Evolutionary conservation across 768 basidiomycete genomes (phyloP).

Genomic region (Lactarius sp.): DNA sequence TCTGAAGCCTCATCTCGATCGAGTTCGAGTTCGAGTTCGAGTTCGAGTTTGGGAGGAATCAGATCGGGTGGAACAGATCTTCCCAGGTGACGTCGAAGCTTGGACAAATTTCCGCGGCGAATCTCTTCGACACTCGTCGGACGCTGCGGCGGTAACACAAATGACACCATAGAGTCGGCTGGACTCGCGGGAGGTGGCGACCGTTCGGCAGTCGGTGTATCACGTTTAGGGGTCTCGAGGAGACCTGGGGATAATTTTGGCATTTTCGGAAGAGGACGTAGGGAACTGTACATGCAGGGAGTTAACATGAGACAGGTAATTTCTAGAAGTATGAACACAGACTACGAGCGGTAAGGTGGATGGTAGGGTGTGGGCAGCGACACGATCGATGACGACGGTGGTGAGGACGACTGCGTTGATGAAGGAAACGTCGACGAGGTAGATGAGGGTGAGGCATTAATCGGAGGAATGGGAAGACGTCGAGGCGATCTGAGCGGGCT

Average conservation of each 20-base stretch:
- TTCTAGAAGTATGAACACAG: background rate
- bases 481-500: background rate
- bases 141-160: constrained; percentile 1
- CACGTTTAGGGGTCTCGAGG: background rate
- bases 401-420: background rate
- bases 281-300: background rate
- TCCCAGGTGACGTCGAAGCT: constrained; percentile 35
- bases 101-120: constrained; percentile 21
- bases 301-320: background rate
- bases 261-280: constrained; percentile 17
- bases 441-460: background rate
- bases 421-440: background rate
- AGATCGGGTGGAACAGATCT: constrained; percentile 31
- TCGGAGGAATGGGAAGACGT: constrained; percentile 13
- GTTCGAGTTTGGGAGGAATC: constrained; percentile 17
- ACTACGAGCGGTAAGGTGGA: background rate
- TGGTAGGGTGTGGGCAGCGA: background rate
- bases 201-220: background rate
- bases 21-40: background rate
- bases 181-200: background rate
- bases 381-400: background rate
- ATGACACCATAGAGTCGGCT: background rate
- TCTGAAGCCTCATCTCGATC: constrained; percentile 11
- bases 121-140: constrained; percentile 9
- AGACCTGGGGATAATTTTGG: background rate